A percentile compares a stretch with the other conserved stretches of the same genome.
These are phyloP conservation scores for Fusarium dimerum DNA, from an alignment of 2,329 filamentous ascomycete genomes.

Conservation along the genomic window DNA sequence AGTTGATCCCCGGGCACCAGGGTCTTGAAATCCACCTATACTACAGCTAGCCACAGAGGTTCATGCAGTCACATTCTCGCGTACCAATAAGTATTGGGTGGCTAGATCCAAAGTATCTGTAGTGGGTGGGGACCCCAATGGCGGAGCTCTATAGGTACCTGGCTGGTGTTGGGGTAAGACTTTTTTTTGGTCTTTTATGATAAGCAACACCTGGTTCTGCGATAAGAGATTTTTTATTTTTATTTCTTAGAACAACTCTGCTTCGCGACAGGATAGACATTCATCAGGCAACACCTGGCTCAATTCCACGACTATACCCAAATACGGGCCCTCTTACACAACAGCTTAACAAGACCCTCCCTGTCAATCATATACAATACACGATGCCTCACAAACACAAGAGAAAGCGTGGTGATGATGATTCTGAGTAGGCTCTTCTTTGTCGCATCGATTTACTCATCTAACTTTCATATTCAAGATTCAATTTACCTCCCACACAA, in stretches of 20 bases:
- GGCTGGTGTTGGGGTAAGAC: background rate
- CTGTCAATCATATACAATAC: background rate
- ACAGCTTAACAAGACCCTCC: too few relatives aligned
- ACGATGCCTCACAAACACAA: conserved; percentile 89
- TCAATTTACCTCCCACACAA: conserved; percentile 51
- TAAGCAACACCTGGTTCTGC: conserved; percentile 5
- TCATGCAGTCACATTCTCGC: too few relatives aligned
- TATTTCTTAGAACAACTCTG: background rate
- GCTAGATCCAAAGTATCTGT: too few relatives aligned
- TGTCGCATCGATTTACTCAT: background rate
- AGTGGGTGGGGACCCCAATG: too few relatives aligned
- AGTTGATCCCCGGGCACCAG: too few relatives aligned
- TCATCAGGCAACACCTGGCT: background rate
- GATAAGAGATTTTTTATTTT: conserved; percentile 30
- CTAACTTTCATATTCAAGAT: conserved; percentile 38
- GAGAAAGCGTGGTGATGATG: conserved; percentile 56
- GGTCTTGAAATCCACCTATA: too few relatives aligned
- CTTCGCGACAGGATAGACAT: background rate
- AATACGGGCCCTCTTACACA: background rate
- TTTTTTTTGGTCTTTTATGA: conserved; percentile 5
- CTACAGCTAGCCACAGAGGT: too few relatives aligned
- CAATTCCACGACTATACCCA: background rate
- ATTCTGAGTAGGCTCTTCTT: conserved; percentile 19
- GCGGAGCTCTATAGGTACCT: too few relatives aligned
- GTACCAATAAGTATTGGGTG: too few relatives aligned